phyloP scores from a whole-genome alignment of 2,329 filamentous ascomycete genomes.

The Cadophora gregata region DNA sequence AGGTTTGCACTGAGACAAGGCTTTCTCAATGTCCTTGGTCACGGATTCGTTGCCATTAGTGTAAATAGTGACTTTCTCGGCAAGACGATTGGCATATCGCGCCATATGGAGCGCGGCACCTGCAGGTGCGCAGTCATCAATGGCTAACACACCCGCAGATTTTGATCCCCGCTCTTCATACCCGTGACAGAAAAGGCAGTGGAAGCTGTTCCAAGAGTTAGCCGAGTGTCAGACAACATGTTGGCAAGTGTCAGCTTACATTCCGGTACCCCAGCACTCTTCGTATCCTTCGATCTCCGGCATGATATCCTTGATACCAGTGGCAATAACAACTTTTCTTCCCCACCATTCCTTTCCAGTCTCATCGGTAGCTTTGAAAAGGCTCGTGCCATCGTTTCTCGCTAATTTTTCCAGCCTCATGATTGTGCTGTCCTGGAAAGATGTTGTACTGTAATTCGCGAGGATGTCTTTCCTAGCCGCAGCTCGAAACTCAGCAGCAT shows the following conservation, averaged over 20 bases:
- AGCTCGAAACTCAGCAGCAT: constrained; percentile 44
- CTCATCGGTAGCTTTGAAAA: constrained; percentile 50
- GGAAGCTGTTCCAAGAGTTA: constrained; percentile 49
- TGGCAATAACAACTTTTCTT: constrained; percentile 60
- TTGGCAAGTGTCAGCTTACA: constrained; percentile 11
- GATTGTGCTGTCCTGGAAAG: constrained; percentile 42
- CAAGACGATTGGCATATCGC: constrained; percentile 52
- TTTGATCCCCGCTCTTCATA: constrained; percentile 59
- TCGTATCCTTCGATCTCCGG: constrained; percentile 59
- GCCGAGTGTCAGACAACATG: background rate
- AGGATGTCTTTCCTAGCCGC: constrained; percentile 46
- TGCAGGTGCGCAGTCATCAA: constrained; percentile 44
- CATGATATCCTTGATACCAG: constrained; percentile 57
- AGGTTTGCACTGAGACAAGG: constrained; percentile 3
- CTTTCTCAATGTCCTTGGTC: constrained; percentile 23
- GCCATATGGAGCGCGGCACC: constrained; percentile 49
- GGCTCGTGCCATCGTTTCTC: constrained; percentile 29
- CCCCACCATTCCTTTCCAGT: constrained; percentile 53
- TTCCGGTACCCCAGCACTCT: constrained; percentile 51
- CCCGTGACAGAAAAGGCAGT: constrained; percentile 66
- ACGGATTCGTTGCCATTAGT: constrained; percentile 53
- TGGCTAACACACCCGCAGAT: constrained; percentile 55
- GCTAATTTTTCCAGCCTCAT: constrained; percentile 33
- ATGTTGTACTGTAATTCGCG: constrained; percentile 46
- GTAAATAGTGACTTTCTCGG: constrained; percentile 55